Evolutionary conservation across 805 yeast genomes (phyloP).

Genomic region (Scheffersomyces lignosus): DNA sequence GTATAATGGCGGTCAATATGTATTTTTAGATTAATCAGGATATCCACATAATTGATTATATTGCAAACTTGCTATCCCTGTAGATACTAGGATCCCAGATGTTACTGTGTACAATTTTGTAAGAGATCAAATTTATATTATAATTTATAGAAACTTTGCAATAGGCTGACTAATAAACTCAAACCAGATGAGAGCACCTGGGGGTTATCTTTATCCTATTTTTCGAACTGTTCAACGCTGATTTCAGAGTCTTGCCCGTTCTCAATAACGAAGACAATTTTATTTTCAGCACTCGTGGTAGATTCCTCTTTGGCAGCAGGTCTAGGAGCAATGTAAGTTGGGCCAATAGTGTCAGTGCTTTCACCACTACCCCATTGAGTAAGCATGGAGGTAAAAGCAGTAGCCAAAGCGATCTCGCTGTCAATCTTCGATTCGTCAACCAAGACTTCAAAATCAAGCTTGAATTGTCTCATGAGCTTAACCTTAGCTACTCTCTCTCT

Average conservation of each 20-base stretch:
- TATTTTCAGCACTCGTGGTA: background rate
- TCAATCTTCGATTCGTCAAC: constrained; percentile 50
- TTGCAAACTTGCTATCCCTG: too few relatives aligned
- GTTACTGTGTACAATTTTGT: too few relatives aligned
- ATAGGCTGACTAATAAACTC: too few relatives aligned
- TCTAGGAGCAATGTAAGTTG: constrained; percentile 33
- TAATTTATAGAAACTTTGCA: too few relatives aligned
- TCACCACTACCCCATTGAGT: constrained; percentile 67
- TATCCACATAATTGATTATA: too few relatives aligned
- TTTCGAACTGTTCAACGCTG: background rate
- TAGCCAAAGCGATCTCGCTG: constrained; percentile 54
- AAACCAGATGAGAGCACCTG: too few relatives aligned
- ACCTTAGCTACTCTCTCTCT: constrained; percentile 57
- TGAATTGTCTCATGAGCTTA: constrained; percentile 56
- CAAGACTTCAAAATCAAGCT: constrained; percentile 58
- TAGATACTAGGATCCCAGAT: too few relatives aligned
- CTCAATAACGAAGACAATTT: background rate
- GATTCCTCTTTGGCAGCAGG: background rate
- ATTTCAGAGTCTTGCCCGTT: background rate
- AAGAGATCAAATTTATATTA: too few relatives aligned
- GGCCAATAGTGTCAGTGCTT: constrained; percentile 54
- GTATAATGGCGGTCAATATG: too few relatives aligned
- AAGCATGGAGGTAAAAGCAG: constrained; percentile 61
- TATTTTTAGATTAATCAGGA: too few relatives aligned
- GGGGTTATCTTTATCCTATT: too few relatives aligned